These are phyloP conservation scores for Arxiozyma bovina DNA, from an alignment of 1,139 yeast genomes.

Conservation along the genomic window DNA sequence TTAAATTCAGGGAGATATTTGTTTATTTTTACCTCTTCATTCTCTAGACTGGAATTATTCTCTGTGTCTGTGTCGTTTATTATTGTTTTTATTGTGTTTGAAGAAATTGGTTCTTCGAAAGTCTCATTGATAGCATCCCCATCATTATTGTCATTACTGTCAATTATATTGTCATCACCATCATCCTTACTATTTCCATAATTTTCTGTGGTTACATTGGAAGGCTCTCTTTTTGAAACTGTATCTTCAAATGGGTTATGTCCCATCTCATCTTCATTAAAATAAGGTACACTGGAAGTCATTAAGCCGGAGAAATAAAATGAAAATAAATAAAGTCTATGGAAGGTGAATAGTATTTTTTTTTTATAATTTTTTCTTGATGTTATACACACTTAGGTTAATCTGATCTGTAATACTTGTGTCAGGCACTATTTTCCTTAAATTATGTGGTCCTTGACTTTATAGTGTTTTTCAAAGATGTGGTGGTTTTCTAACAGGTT, in stretches of 20 bases:
- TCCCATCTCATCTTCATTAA: constrained; percentile 15
- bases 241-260: constrained; percentile 22
- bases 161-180: background rate
- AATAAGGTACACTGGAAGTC: constrained; percentile 2
- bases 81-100: background rate
- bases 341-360: background rate
- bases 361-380: background rate
- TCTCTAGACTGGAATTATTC: constrained; percentile 18
- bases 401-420: background rate
- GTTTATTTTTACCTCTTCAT: constrained; percentile 12
- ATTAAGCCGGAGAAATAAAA: background rate
- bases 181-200: background rate
- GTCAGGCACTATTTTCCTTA: background rate
- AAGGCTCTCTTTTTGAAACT: background rate
- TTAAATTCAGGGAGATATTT: constrained; percentile 18
- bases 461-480: background rate
- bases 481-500: too few species aligned
- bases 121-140: background rate
- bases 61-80: background rate
- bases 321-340: background rate
- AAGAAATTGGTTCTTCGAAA: background rate
- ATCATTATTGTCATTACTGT: background rate
- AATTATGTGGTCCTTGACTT: too few species aligned
- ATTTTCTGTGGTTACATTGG: background rate
- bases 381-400: background rate